Evolutionary conservation across 768 basidiomycete genomes (phyloP).

Genomic region (Russula abietina): DNA sequence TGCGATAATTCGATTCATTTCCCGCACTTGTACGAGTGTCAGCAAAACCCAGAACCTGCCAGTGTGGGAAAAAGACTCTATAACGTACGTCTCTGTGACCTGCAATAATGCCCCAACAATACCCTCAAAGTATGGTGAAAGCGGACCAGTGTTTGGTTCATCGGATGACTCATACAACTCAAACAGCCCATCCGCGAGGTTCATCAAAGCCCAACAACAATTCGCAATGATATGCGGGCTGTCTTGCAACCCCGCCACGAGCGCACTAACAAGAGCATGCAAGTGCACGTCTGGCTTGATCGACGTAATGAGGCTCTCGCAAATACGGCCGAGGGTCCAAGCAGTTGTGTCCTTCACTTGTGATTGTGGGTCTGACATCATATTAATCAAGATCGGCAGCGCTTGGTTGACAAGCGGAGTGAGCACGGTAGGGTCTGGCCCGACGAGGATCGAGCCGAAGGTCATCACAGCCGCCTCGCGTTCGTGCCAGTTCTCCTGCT

Average conservation of each 20-base stretch:
- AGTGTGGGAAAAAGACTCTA: not conserved
- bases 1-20: constrained; percentile 90
- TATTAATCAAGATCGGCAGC: constrained; percentile 85
- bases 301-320: constrained; percentile 76
- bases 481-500: constrained; percentile 84
- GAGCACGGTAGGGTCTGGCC: constrained; percentile 83
- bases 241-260: constrained; percentile 76
- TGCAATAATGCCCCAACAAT: constrained; percentile 77
- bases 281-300: constrained; percentile 90
- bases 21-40: constrained; percentile 44
- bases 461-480: constrained; percentile 98
- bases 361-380: constrained; percentile 82
- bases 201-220: constrained; percentile 96
- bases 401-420: constrained; percentile 92
- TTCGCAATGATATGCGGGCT: constrained; percentile 83
- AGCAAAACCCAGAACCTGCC: not conserved
- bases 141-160: constrained; percentile 49
- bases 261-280: constrained; percentile 71
- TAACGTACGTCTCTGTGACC: constrained; percentile 76
- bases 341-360: constrained; percentile 97
- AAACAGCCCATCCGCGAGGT: constrained; percentile 85
- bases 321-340: constrained; percentile 95
- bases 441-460: constrained; percentile 95
- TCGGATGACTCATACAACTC: constrained; percentile 58
- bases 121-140: constrained; percentile 86